Base-by-base conservation (phyloP, 2,329 filamentous ascomycete genomes). In the Colletotrichum sp. region DNA sequence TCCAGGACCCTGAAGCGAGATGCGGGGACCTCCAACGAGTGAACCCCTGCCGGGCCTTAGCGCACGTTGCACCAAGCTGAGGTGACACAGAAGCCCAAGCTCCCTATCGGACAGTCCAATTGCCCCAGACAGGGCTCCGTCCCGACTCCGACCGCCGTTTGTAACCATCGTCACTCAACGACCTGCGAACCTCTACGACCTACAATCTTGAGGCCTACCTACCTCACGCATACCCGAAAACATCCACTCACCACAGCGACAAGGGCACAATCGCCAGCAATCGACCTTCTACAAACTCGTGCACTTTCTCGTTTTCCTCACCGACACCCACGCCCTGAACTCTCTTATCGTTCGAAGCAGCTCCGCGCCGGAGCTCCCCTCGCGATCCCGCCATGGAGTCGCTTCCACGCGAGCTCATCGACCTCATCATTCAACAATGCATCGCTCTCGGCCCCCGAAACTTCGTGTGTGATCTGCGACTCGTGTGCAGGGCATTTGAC, bases 401-500 rank as follows among this genome's bases (percentile, higher is more conserved):
- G 55, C 84, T 90, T 36, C 89, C 89, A 1, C 80, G 83, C 18
- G 89, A 90, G 82, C 84, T 90, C 61, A 77, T 90, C 61, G 82
- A 86, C 67, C 81, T 83, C 55, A 88, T 90, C 77, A 84, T 90
- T 38, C 80, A 83, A 38, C 83, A 85, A 80, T 87, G 84, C 67
- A 81, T 88, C 74, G 79, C 80, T n/a, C 79, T 81, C 34, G 82
- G 82, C 12, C 81, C 86, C 71, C 89, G 90, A 82, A 89, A 89
- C 64, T 72, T 78, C 1, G 80, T 89, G 16, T 81, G 90, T 5
- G 77, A 79, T 21, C 82, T 90, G 43, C 87, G 89, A 15, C 84
- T 88, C 24, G 88, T 90, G 34, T 90, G 88, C 79, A 85, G 85
- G 60, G 80, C 84, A 16, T 91, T 90, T 76, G 84, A 91, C 78